Evolutionary conservation across 768 basidiomycete genomes (phyloP), one percentile per base, ranked within the genome.

Genomic region (Phaeotremella fagi): DNA sequence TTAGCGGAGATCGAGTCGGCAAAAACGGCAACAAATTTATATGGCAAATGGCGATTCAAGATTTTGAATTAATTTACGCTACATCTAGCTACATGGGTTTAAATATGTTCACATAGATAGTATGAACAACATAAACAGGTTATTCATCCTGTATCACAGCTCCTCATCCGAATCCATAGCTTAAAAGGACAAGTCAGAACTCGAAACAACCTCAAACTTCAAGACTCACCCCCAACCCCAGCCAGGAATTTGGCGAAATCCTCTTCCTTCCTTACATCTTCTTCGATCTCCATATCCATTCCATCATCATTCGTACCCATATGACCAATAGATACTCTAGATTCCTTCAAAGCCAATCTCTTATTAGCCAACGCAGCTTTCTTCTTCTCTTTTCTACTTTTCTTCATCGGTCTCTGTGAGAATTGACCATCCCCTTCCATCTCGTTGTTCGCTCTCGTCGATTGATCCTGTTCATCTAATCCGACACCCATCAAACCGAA

Each of bases 381-480:
- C 53, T 75, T 75, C 45, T 69, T 65, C 23, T 70, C 77, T 48
- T 80, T 79, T 56, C 78, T 77, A 18, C 74, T 75, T 66, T 78
- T 59, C 38, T 61, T 61, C 18, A 42, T 62, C 26, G 59, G 61
- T 37, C 70, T 66, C 26, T 57, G 25, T 51, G 61, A 74, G 52
- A 70, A 73, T 24, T 74, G 75, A n/a, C 58, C 65, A 29, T 68
- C 75, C 27, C 71, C 74, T 23, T 74, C 75, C 16, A 57, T 64
- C 29, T 69, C 75, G 27, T 70, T 68, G 16, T 80, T 79, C 35
- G 67, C 68, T 4, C 65, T 64, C n/a, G n/a, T n/a, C n/a, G n/a
- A n/a, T 14, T 70, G 68, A 18, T 75, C 77, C 37, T 79, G 80
- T 53, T 81, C 77, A 4, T 72, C 77, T 57, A 80, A 57, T n/a